Evolutionary conservation across 345 rosid species (phyloP).

Genomic region (Euclidium syriacum): DNA sequence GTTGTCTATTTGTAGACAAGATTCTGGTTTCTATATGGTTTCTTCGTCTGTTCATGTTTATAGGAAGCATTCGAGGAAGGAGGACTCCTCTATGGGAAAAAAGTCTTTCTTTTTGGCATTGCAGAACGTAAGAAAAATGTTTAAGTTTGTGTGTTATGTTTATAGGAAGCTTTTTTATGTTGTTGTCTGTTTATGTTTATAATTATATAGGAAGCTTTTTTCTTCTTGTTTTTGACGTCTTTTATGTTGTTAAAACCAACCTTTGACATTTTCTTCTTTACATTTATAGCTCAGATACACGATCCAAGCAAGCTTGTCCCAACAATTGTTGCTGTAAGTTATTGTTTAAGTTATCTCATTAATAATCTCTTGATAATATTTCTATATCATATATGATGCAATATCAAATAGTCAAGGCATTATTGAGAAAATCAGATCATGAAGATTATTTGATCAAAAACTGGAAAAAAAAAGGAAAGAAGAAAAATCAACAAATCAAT

Average conservation of each 20-base stretch:
- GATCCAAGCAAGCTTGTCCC: constrained; percentile 59
- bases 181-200: not conserved
- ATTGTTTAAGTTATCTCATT: constrained; percentile 8
- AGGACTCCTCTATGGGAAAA: constrained; percentile 63
- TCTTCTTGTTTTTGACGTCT: too few relatives aligned
- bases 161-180: too few relatives aligned
- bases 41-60: constrained; percentile 20
- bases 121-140: constrained; percentile 99
- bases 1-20: too few relatives aligned
- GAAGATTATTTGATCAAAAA: too few relatives aligned
- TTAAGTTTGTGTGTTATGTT: too few relatives aligned
- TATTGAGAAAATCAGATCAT: too few relatives aligned
- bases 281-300: constrained; percentile 82
- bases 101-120: constrained; percentile 78
- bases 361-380: not conserved
- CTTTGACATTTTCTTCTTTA: not conserved
- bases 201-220: too few relatives aligned
- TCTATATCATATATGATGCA: not conserved
- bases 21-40: constrained; percentile 4
- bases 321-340: constrained; percentile 87
- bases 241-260: too few relatives aligned
- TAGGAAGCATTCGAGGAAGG: constrained; percentile 93
- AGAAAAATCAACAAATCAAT: too few relatives aligned
- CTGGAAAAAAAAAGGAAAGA: too few relatives aligned
- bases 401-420: too few relatives aligned